These are phyloP conservation scores for Rhizophagus clarus DNA, from an alignment of 192 early-diverging fungal species.

Conservation along the genomic window DNA sequence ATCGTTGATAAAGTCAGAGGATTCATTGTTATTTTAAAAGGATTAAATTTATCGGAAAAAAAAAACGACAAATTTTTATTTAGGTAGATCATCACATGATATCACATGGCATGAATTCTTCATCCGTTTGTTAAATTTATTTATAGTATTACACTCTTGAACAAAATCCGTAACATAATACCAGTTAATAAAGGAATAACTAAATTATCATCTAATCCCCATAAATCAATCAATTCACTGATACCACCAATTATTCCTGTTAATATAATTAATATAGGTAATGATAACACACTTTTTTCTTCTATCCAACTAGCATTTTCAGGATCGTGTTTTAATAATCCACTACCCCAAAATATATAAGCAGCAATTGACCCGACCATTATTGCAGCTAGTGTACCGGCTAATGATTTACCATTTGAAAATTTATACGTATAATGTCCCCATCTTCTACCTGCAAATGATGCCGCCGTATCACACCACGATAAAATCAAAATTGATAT, in stretches of 20 bases:
- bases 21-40: not conserved
- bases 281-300: constrained; percentile 12
- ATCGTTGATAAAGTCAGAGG: not conserved
- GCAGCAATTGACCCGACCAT: constrained; percentile 38
- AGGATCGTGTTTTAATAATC: not conserved
- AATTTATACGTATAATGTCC: constrained; percentile 45
- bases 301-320: constrained; percentile 10
- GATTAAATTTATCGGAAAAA: not conserved
- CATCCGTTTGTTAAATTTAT: too few relatives aligned
- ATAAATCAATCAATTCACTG: constrained; percentile 43
- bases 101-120: not conserved
- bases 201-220: constrained; percentile 49
- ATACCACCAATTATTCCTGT: constrained; percentile 45
- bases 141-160: too few relatives aligned
- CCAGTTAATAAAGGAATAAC: constrained; percentile 47
- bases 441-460: constrained; percentile 42
- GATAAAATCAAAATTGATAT: constrained; percentile 50
- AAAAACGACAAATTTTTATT: not conserved
- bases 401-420: constrained; percentile 44
- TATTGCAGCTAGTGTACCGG: constrained; percentile 46
- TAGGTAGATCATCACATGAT: not conserved
- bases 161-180: constrained; percentile 40
- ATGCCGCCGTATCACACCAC: constrained; percentile 53
- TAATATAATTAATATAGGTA: constrained; percentile 34
- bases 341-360: constrained; percentile 35